phyloP scores from a whole-genome alignment of 164 flowering plant species.

The Aristolochia fimbriata region DNA sequence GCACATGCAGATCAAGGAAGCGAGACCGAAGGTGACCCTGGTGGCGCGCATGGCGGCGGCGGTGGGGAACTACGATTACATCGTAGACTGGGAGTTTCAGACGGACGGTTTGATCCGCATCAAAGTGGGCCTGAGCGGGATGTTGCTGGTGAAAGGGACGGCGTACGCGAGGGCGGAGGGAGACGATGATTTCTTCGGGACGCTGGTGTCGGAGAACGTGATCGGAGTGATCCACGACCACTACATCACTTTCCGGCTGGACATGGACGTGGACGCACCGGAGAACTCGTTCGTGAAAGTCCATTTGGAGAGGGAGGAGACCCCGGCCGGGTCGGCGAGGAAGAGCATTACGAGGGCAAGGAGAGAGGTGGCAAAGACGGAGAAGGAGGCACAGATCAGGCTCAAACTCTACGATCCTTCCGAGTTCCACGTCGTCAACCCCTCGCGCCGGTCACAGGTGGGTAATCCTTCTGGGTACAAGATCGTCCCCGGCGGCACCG shows the following conservation, averaged over 20 bases:
- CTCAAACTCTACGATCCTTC: conserved; percentile 63
- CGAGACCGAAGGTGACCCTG: conserved; percentile 70
- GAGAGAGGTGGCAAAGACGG: conserved; percentile 54
- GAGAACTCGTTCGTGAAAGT: conserved; percentile 83
- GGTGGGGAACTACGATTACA: conserved; percentile 89
- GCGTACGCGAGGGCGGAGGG: conserved; percentile 40
- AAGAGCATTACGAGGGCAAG: conserved; percentile 56
- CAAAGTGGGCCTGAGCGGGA: conserved; percentile 89
- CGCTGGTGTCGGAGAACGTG: conserved; percentile 73
- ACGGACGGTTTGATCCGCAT: conserved; percentile 74
- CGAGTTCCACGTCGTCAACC: conserved; percentile 74
- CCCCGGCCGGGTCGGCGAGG: conserved; percentile 53
- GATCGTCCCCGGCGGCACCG: conserved; percentile 68
- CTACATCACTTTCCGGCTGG: conserved; percentile 68
- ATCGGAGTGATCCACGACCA: conserved; percentile 92
- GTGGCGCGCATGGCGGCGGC: conserved; percentile 96
- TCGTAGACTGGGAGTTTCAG: conserved; percentile 94
- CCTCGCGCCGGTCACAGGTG: conserved; percentile 40
- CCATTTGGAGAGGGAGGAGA: conserved; percentile 35
- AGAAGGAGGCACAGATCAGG: conserved; percentile 71
- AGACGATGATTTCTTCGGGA: conserved; percentile 49
- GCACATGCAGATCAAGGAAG: conserved; percentile 34
- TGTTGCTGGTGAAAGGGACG: conserved; percentile 87
- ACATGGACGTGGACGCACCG: conserved; percentile 80
- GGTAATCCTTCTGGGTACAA: conserved; percentile 87